Evolutionary conservation across 257 asterid species (phyloP).

Genomic region (Ilex asprella): DNA sequence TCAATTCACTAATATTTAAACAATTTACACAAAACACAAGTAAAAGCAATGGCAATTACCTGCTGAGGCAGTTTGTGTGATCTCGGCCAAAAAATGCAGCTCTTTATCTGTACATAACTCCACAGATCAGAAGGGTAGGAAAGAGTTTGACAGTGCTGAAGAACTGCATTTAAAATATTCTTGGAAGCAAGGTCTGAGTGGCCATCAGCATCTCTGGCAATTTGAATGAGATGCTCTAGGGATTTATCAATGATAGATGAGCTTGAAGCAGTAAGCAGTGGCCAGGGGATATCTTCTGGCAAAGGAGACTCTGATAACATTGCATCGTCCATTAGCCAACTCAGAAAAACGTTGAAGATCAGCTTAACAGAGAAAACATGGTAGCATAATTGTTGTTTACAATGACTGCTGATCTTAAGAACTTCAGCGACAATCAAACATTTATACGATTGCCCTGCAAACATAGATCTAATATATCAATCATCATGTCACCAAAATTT

Average conservation of each 20-base stretch:
- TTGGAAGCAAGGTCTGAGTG: conserved; percentile 53
- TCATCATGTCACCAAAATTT: too few relatives aligned
- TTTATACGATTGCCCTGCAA: too few relatives aligned
- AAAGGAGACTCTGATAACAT: conserved; percentile 15
- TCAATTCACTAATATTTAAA: not conserved
- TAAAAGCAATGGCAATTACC: conserved; percentile 26
- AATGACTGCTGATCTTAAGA: not conserved
- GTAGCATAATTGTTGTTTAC: too few relatives aligned
- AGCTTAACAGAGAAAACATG: too few relatives aligned
- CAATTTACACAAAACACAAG: not conserved
- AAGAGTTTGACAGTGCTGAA: conserved; percentile 46
- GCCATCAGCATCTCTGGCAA: conserved; percentile 53
- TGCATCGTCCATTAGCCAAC: conserved; percentile 29
- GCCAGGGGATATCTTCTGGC: conserved; percentile 28
- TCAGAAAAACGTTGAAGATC: not conserved
- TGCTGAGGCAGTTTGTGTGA: conserved; percentile 42
- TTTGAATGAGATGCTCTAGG: conserved; percentile 42
- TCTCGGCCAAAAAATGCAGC: conserved; percentile 33
- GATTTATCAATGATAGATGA: conserved; percentile 38
- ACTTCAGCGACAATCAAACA: too few relatives aligned
- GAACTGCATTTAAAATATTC: conserved; percentile 26
- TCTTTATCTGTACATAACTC: conserved; percentile 51
- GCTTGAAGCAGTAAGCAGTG: conserved; percentile 34
- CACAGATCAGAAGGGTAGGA: conserved; percentile 19
- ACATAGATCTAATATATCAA: too few relatives aligned